Evolutionary conservation across 2,329 filamentous ascomycete genomes (phyloP).

Genomic region (Fusarium begoniae): DNA sequence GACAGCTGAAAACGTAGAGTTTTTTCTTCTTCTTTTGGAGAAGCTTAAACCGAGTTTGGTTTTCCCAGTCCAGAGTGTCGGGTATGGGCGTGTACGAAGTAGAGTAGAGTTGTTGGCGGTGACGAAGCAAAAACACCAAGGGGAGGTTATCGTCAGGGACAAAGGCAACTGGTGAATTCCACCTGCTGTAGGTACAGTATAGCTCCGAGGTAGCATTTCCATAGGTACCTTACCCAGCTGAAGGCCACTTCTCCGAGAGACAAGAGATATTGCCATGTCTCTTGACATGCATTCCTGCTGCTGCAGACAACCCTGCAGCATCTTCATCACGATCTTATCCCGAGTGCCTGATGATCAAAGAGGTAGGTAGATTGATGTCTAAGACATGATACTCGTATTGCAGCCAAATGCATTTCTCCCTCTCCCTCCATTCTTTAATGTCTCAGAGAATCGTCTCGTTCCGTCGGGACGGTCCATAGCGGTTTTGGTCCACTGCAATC

Average conservation of each 20-base stretch:
- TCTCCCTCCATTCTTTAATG: constrained; percentile 15
- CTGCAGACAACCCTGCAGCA: neutral
- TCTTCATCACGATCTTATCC: neutral
- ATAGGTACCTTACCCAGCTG: constrained; percentile 1
- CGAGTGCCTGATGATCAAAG: neutral
- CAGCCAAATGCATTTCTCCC: neutral
- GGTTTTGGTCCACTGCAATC: neutral
- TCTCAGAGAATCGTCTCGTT: constrained; percentile 17
- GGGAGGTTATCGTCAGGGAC: neutral
- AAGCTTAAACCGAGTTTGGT: neutral
- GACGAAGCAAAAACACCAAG: constrained; percentile 14
- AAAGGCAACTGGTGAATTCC: neutral
- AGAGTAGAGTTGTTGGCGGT: neutral
- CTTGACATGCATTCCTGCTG: neutral
- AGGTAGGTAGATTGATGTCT: neutral
- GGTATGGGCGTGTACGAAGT: neutral
- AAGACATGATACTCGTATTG: constrained; percentile 2
- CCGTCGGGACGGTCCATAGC: constrained; percentile 29
- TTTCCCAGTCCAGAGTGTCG: neutral
- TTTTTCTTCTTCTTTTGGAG: neutral
- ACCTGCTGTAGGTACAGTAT: neutral
- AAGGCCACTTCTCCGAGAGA: neutral
- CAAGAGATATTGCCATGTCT: neutral
- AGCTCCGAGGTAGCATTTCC: neutral
- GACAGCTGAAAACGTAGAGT: neutral